These are phyloP conservation scores for Nitzschia putrida DNA, from an alignment of 108 stramenopile species.

Conservation along the genomic window DNA sequence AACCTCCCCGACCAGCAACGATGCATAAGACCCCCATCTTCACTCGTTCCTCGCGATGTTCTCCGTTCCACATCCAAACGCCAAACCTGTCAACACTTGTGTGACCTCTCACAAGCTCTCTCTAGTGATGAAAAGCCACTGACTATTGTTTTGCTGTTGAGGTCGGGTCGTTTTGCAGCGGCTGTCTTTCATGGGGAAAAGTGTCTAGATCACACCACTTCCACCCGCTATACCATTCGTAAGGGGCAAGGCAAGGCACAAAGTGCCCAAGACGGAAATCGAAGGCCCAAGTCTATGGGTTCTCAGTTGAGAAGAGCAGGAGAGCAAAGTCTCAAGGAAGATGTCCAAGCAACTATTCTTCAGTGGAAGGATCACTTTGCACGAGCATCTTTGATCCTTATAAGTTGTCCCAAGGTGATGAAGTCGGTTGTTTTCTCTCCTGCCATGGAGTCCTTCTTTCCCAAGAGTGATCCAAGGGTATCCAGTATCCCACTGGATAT, in stretches of 20 bases:
- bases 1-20: too few relatives aligned
- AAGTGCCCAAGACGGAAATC: conserved; percentile 61
- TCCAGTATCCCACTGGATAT: conserved; percentile 79
- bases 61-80: too few relatives aligned
- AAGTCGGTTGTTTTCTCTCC: conserved; percentile 24
- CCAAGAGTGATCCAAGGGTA: conserved; percentile 45
- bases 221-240: conserved; percentile 75
- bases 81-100: too few relatives aligned
- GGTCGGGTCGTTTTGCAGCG: conserved; percentile 73
- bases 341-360: conserved; percentile 56
- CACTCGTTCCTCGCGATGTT: too few relatives aligned
- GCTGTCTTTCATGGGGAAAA: conserved; percentile 51
- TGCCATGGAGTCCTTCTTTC: conserved; percentile 7
- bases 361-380: conserved; percentile 49
- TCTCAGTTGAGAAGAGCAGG: conserved; percentile 82
- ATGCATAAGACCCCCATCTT: too few relatives aligned
- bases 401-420: conserved; percentile 63
- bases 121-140: too few relatives aligned
- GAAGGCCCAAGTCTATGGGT: conserved; percentile 80
- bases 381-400: conserved; percentile 25
- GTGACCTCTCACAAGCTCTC: too few relatives aligned
- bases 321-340: conserved; percentile 64
- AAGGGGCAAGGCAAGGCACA: conserved; percentile 89
- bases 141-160: conserved; percentile 59
- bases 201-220: conserved; percentile 69